Conservation (phyloP, 2,329 filamentous ascomycete species). For the Fusarium sp. region DNA sequence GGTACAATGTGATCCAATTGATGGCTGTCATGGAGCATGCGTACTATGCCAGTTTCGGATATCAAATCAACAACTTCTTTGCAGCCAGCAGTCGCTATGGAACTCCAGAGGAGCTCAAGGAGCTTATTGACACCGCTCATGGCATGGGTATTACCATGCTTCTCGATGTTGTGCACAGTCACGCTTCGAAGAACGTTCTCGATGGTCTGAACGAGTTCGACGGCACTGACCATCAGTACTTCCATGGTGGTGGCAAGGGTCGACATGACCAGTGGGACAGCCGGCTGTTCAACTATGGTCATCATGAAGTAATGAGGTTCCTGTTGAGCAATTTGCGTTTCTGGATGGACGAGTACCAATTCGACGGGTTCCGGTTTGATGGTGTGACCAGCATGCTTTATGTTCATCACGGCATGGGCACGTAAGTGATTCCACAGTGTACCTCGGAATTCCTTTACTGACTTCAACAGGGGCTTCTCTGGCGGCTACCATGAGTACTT, state of each 20-base stretch:
- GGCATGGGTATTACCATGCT: constrained; percentile 90
- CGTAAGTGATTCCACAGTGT: constrained; percentile 67
- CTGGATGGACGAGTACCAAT: constrained; percentile 99
- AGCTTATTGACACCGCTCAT: constrained; percentile 95
- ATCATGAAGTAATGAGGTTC: constrained; percentile 95
- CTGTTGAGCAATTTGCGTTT: constrained; percentile 94
- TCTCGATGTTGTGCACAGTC: constrained; percentile 95
- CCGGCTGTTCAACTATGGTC: constrained; percentile 95
- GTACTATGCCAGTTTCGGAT: constrained; percentile 99
- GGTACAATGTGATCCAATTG: constrained; percentile 97
- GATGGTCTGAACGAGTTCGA: constrained; percentile 98
- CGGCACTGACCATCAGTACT: constrained; percentile 94
- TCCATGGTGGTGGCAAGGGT: constrained; percentile 87
- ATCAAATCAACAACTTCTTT: constrained; percentile 99
- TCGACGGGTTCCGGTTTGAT: constrained; percentile 98
- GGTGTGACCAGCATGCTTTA: constrained; percentile 99
- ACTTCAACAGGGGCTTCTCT: constrained; percentile 79
- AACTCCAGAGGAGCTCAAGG: constrained; percentile 92
- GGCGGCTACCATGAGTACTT: constrained; percentile 99
- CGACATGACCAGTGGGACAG: constrained; percentile 96
- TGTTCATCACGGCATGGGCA: constrained; percentile 93
- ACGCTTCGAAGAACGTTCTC: constrained; percentile 96
- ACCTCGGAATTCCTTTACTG: constrained; percentile 7
- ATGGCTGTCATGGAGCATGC: constrained; percentile 99
- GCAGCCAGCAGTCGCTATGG: constrained; percentile 96